Conservation (phyloP, 108 stramenopile genomes). For the Skeletonema menzelii region DNA sequence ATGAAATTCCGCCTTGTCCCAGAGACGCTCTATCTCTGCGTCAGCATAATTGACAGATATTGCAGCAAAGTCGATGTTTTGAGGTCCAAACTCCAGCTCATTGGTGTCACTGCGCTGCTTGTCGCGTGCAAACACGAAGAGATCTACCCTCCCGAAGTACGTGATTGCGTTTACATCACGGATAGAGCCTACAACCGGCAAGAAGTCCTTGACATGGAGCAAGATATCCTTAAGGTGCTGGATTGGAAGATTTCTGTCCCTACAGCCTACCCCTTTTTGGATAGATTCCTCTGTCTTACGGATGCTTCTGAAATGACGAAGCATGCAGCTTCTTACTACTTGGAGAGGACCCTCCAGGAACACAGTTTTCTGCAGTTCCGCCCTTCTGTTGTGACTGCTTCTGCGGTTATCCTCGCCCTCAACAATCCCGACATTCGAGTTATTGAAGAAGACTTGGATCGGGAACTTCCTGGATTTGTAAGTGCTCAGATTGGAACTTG, state of each 20-base stretch:
- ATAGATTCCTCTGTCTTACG: conserved; percentile 72
- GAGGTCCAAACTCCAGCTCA: conserved; percentile 94
- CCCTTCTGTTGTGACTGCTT: conserved; percentile 86
- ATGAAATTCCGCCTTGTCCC: conserved; percentile 89
- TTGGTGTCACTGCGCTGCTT: conserved; percentile 95
- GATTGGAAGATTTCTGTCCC: conserved; percentile 92
- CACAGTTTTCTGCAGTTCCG: conserved; percentile 80
- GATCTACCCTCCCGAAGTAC: conserved; percentile 96
- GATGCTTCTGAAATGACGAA: conserved; percentile 53
- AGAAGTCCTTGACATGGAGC: conserved; percentile 96
- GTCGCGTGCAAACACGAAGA: conserved; percentile 99
- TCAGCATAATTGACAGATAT: conserved; percentile 87
- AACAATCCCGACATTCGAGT: conserved; percentile 43
- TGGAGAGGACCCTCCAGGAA: conserved; percentile 96
- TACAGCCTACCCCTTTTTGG: conserved; percentile 91
- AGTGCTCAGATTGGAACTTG: background rate
- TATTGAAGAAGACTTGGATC: conserved; percentile 21
- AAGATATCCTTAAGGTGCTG: conserved; percentile 82
- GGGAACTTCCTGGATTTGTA: conserved; percentile 39
- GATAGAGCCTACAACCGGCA: conserved; percentile 86
- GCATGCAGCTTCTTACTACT: conserved; percentile 85
- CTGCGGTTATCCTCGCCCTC: conserved; percentile 88
- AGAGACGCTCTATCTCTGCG: conserved; percentile 84
- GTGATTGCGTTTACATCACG: conserved; percentile 98
- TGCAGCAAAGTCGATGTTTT: conserved; percentile 69